These are phyloP conservation scores for Melanomma pulvis-pyrius DNA, from an alignment of 495 filamentous ascomycete species.

Conservation along the genomic window DNA sequence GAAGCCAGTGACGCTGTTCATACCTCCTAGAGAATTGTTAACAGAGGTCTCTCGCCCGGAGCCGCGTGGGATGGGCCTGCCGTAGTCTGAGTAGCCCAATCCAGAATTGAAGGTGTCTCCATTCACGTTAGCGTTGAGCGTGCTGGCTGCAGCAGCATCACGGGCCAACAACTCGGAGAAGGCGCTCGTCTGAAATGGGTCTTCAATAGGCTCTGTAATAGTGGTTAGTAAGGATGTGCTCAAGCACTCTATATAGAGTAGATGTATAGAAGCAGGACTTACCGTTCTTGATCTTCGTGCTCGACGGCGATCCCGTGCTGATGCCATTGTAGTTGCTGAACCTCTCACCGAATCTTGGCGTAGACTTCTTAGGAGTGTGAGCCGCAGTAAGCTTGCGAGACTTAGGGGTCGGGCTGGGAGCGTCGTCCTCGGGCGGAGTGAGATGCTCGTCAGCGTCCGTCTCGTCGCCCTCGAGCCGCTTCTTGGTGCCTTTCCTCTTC, in stretches of 20 bases:
- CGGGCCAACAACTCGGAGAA: not conserved
- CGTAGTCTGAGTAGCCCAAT: not conserved
- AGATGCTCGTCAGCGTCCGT: conserved; percentile 21
- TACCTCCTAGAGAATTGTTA: not conserved
- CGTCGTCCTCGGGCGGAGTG: not conserved
- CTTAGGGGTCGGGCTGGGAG: not conserved
- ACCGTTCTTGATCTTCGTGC: not conserved
- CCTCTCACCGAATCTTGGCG: not conserved
- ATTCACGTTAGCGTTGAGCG: not conserved
- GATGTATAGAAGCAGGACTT: not conserved
- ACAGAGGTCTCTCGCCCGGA: not conserved
- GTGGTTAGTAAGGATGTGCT: not conserved
- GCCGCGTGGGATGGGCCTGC: not conserved
- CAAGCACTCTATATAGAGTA: not conserved
- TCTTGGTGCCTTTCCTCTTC: conserved; percentile 21
- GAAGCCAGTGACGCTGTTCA: not conserved
- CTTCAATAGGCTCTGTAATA: not conserved
- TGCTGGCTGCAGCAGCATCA: not conserved
- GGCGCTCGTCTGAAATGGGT: not conserved
- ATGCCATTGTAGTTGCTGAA: not conserved
- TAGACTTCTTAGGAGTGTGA: not conserved
- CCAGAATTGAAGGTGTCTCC: not conserved
- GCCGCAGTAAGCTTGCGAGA: not conserved
- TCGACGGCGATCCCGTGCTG: not conserved
- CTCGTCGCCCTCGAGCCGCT: not conserved